Base-by-base conservation (phyloP, 2,329 filamentous ascomycete species). In the Pseudocercospora pini-densiflorae region DNA sequence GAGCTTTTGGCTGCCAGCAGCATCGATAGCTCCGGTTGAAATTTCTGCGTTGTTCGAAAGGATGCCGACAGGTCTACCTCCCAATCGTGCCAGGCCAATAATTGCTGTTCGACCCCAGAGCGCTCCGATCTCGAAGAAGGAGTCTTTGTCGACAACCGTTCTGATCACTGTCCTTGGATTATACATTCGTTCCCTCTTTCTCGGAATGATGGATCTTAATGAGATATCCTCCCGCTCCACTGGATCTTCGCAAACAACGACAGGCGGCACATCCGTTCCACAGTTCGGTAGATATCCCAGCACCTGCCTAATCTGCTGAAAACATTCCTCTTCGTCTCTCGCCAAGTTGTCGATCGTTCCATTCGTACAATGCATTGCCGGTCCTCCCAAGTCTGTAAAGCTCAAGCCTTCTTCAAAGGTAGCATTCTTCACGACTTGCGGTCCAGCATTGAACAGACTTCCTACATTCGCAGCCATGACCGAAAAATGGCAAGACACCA, bases 311-410 rank as follows among this genome's bases (percentile, higher is more conserved):
- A 90, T 73, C 73, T 90, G 88, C 70, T 86, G 83, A 66, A 89
- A 89, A 67, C 87, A 88, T 45, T 84, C 86, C n/a, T 80, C 80
- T 74, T 90, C 88, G 66, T 87, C 84, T 3, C 81, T 79, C 0
- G 88, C 88, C 2, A 89, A 79, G 61, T 90, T 90, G 67, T 90
- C 88, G 58, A 90, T 89, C 0, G 88, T 90, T 0, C 88, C 88
- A 65, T 90, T 90, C 0, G 85, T 86, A 70, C 87, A 89, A 72
- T 90, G 88, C 75, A 90, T 84, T 21, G 77, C 78, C 0, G 88
- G 86, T 0, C 88, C 88, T 2, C 88, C 88, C 0, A 90, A 79
- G 68, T 89, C 86, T 12, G 82, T 82, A 57, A 88, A 85, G 3
- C 80, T 83, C 2, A 90, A 75, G 0, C 84, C 87, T 77, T 90